Conservation (phyloP, 2,329 filamentous ascomycete genomes). For the Chaetomium sp. region DNA sequence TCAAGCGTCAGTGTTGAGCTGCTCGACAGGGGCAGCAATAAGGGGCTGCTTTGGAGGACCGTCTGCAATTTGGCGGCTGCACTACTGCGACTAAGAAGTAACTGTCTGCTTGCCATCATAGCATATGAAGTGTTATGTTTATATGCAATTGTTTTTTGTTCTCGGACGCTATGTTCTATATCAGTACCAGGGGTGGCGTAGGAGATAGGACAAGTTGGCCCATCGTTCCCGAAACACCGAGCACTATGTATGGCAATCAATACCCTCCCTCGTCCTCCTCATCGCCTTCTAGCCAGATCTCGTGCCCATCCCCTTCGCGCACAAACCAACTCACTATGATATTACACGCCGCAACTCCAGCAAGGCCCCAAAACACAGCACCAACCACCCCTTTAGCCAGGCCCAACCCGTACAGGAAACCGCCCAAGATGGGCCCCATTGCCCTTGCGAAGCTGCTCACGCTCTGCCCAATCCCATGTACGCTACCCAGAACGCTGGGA, state of each 20-base stretch:
- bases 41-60: background rate
- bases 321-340: constrained; percentile 57
- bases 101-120: background rate
- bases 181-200: background rate
- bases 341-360: constrained; percentile 52
- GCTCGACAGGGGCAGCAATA: background rate
- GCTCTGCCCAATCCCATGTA: constrained; percentile 61
- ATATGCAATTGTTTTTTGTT: background rate
- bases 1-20: background rate
- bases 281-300: constrained; percentile 66
- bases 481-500: constrained; percentile 59
- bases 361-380: constrained; percentile 60
- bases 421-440: constrained; percentile 61
- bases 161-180: background rate
- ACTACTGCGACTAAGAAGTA: background rate
- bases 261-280: constrained; percentile 47
- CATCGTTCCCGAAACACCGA: background rate
- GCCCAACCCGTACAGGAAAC: constrained; percentile 62
- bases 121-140: background rate
- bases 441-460: constrained; percentile 61
- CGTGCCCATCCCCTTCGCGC: constrained; percentile 64
- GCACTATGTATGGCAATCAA: background rate
- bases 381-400: constrained; percentile 60
- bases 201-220: background rate
- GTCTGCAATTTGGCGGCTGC: background rate